These are phyloP conservation scores for Kalanchoe fedtschenkoi DNA, from an alignment of 164 flowering plant genomes.

Conservation along the genomic window DNA sequence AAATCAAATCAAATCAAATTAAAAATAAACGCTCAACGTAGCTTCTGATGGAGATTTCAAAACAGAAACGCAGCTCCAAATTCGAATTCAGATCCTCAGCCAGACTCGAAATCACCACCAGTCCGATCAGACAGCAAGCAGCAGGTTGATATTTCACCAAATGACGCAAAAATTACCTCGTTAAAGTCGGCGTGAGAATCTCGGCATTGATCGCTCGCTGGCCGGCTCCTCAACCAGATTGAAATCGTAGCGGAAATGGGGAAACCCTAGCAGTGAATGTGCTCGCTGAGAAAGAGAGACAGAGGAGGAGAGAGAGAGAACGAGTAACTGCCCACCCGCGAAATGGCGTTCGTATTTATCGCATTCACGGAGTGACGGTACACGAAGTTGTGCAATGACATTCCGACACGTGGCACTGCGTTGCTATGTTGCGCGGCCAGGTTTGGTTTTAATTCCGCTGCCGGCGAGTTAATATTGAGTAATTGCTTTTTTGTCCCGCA, in stretches of 20 bases:
- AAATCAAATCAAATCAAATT: too few species aligned
- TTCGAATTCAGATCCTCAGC: not conserved
- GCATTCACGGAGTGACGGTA: constrained; percentile 22
- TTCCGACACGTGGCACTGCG: not conserved
- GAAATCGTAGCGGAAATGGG: too few species aligned
- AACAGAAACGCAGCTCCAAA: not conserved
- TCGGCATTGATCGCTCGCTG: not conserved
- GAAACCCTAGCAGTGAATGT: not conserved
- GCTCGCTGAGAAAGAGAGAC: too few species aligned
- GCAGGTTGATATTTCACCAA: too few species aligned
- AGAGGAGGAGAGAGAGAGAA: constrained; percentile 4
- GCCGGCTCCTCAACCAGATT: too few species aligned
- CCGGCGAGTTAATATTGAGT: not conserved
- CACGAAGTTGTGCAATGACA: not conserved
- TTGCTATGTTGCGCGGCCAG: not conserved
- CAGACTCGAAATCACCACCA: too few species aligned
- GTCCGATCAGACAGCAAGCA: not conserved
- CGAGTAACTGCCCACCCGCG: constrained; percentile 38
- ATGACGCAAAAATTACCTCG: not conserved
- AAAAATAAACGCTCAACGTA: not conserved
- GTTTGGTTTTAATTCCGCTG: not conserved
- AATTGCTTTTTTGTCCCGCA: not conserved
- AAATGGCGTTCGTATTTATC: constrained; percentile 36
- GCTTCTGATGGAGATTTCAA: too few species aligned
- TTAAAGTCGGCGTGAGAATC: not conserved